Conservation (phyloP, 768 basidiomycete species). For the Serendipita sp. region DNA sequence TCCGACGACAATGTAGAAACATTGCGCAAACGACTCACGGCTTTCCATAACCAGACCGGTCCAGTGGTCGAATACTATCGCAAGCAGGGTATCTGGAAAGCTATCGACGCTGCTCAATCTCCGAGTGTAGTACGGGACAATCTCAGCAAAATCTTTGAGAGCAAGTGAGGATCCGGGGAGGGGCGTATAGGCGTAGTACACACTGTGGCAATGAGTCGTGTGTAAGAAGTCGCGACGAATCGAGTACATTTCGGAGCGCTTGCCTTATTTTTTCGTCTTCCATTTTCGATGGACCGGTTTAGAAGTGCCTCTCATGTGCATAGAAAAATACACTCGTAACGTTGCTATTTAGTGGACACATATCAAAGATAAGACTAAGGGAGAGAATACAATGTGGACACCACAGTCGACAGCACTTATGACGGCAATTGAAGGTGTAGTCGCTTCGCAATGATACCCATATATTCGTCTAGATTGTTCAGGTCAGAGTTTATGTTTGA, state of each 20-base stretch:
- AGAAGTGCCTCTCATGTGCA: no score
- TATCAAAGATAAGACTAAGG: no score
- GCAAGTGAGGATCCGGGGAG: slow-evolving; percentile 15
- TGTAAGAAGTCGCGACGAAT: no score
- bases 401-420: neutral
- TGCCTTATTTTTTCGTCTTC: neutral
- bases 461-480: neutral
- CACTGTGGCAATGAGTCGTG: no score
- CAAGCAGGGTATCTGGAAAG: slow-evolving; percentile 73
- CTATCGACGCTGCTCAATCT: slow-evolving; percentile 86
- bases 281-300: neutral
- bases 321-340: no score
- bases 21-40: slow-evolving; percentile 66
- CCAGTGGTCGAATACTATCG: slow-evolving; percentile 97
- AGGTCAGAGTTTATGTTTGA: no score
- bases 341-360: no score
- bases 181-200: neutral
- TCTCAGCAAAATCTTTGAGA: slow-evolving; percentile 46
- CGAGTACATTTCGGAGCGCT: neutral
- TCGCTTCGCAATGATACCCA: neutral
- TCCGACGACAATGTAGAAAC: slow-evolving; percentile 98
- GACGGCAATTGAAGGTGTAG: neutral
- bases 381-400: no score
- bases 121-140: slow-evolving; percentile 86
- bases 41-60: slow-evolving; percentile 89